phyloP scores from a whole-genome alignment of 2,329 filamentous ascomycete species.

The Pestalotiopsis sp. region DNA sequence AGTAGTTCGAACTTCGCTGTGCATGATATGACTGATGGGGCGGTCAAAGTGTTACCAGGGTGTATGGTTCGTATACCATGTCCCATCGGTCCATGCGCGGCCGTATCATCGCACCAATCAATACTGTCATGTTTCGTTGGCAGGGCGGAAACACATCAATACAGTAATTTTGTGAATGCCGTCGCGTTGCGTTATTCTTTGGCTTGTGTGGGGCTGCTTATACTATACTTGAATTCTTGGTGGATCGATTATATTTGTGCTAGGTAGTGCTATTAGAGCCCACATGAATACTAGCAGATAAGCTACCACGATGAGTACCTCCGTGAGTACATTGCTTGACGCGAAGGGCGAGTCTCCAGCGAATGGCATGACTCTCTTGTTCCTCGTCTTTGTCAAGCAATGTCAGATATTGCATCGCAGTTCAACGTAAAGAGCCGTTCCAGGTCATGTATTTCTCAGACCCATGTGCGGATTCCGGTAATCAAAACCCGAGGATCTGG shows the following conservation, averaged over 20 bases:
- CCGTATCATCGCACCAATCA: too few species aligned
- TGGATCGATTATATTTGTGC: too few species aligned
- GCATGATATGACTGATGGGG: not conserved
- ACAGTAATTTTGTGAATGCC: not conserved
- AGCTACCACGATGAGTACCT: not conserved
- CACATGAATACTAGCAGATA: too few species aligned
- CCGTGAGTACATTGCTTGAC: not conserved
- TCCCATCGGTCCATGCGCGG: too few species aligned
- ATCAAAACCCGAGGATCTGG: slow-evolving; percentile 41
- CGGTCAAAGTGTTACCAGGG: too few species aligned
- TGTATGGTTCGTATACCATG: too few species aligned
- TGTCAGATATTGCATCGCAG: not conserved
- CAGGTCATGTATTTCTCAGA: not conserved
- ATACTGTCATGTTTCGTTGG: too few species aligned
- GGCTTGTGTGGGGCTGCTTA: not conserved
- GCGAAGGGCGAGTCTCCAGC: not conserved
- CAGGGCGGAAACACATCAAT: not conserved
- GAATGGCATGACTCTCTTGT: not conserved
- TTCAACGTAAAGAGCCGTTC: not conserved
- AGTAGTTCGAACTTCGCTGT: not conserved
- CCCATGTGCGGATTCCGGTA: slow-evolving; percentile 14
- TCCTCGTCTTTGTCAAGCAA: not conserved
- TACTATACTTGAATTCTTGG: not conserved
- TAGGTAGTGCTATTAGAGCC: too few species aligned
- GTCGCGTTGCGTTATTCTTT: not conserved